A percentile compares a stretch with the other conserved stretches of the same genome.
Evolutionary conservation across 2,329 filamentous ascomycete genomes (phyloP).

Genomic region (Emmonsiellopsis sp.): DNA sequence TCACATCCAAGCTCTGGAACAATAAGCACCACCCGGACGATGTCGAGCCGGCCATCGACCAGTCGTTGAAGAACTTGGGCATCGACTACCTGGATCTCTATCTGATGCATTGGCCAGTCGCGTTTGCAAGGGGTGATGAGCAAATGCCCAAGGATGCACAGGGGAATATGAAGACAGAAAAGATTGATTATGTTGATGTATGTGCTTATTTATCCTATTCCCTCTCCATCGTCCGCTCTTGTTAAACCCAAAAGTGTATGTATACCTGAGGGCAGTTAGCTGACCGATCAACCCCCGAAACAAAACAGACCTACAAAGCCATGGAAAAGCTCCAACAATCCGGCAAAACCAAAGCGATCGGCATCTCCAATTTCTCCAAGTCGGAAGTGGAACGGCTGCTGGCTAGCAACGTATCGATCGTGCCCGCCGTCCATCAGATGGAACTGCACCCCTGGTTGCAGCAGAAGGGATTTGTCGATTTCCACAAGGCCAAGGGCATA

Average conservation of each 20-base stretch:
- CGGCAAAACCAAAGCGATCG: slow-evolving; percentile 58
- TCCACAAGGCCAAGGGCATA: slow-evolving; percentile 42
- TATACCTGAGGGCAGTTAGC: not conserved
- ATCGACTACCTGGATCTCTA: slow-evolving; percentile 62
- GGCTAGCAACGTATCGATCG: slow-evolving; percentile 23
- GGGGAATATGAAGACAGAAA: slow-evolving; percentile 33
- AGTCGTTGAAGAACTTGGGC: slow-evolving; percentile 53
- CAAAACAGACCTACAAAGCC: slow-evolving; percentile 50
- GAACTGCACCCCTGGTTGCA: slow-evolving; percentile 47
- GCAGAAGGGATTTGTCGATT: slow-evolving; percentile 41
- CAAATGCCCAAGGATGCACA: slow-evolving; percentile 39
- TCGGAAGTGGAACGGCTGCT: slow-evolving; percentile 11
- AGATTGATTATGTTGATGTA: slow-evolving; percentile 43
- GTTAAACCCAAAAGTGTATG: not conserved
- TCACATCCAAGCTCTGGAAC: slow-evolving; percentile 61
- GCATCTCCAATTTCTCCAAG: slow-evolving; percentile 38
- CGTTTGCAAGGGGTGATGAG: slow-evolving; percentile 43
- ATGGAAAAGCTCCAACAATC: slow-evolving; percentile 51
- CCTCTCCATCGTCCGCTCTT: not conserved
- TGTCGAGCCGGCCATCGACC: slow-evolving; percentile 52
- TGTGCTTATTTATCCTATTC: slow-evolving; percentile 3
- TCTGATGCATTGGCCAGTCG: slow-evolving; percentile 58
- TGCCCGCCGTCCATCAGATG: slow-evolving; percentile 43
- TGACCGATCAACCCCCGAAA: not conserved
- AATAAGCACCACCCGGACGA: slow-evolving; percentile 53